Base-by-base conservation (phyloP, 2,329 filamentous ascomycete species). In the Geoglossum cookeanum region DNA sequence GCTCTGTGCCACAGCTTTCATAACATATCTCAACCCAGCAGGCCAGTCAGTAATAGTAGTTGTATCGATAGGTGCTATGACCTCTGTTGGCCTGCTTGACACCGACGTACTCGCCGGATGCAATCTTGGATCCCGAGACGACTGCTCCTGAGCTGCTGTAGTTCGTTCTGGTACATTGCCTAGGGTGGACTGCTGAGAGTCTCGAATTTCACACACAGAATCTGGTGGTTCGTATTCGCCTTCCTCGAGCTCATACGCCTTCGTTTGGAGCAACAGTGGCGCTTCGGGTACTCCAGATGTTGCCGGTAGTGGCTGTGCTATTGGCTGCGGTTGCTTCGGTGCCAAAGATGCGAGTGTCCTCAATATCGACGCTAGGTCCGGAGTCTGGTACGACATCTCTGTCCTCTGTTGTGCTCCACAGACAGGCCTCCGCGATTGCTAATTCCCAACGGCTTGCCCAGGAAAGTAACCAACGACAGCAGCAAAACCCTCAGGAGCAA, bases 21-120 rank as follows among this genome's bases (percentile, higher is more conserved):
- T 77, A 27, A 78, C 71, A 65, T 75, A 72, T 61, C 70, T 70
- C 35, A 78, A 64, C 5, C 74, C 76, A 8, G 71, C 65, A 13
- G 74, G 70, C 75, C 75, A 78, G 42, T 75, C 72, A 13, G 71
- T 74, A 56, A 78, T 77, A 1, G 67, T 70, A 27, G 74, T 68
- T 7, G 75, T 68, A 61, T 76, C 72, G 39, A 52, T 30, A 11
- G 33, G 32, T 39, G 35, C 13, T 30, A 33, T 13, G 15, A 15
- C 22, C 35, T 8, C 3, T 11, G 33, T n/a, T 45, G 30, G 49
- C 22, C 22, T 22, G 22, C 22, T 52, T 32, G 32, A 11, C 15
- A 37, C 35, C 32, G 8, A 13, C 32, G 33, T 15, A 39, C 6
- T 13, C n/a, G 17, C 54, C 8, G 37, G 6, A 6, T 55, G 54